These are phyloP conservation scores for Rostrohypoxylon terebratum DNA, from an alignment of 495 filamentous ascomycete species.

Conservation along the genomic window DNA sequence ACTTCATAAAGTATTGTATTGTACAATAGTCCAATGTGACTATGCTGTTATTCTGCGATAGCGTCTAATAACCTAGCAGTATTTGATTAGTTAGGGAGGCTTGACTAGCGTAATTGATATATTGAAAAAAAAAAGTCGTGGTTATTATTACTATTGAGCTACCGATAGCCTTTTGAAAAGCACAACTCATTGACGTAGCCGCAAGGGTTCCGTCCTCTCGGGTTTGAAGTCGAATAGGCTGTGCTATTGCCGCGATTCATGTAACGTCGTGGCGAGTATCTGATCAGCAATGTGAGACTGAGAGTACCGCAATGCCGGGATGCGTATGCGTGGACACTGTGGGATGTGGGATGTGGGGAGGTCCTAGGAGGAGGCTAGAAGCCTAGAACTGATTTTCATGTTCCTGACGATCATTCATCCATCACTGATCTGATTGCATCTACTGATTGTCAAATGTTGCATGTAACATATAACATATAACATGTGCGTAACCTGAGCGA, in stretches of 20 bases:
- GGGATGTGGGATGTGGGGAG: slow-evolving; percentile 13
- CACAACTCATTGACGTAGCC: not conserved
- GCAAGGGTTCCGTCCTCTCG: not conserved
- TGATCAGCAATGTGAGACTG: slow-evolving; percentile 25
- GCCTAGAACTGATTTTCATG: slow-evolving; percentile 35
- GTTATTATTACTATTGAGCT: not conserved
- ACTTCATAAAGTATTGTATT: not conserved
- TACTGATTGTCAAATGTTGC: slow-evolving; percentile 1
- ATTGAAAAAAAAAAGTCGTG: not conserved
- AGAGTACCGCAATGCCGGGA: slow-evolving; percentile 28
- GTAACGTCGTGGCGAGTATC: slow-evolving; percentile 12
- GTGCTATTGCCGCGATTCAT: not conserved
- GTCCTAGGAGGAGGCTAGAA: too few species aligned
- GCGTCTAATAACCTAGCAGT: not conserved
- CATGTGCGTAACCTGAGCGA: not conserved
- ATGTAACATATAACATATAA: not conserved
- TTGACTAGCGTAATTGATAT: not conserved
- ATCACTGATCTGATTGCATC: slow-evolving; percentile 23
- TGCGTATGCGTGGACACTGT: slow-evolving; percentile 2
- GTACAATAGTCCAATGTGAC: not conserved
- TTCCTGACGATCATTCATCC: slow-evolving; percentile 43
- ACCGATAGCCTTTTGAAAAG: not conserved
- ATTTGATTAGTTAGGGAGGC: not conserved
- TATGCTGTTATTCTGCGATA: not conserved
- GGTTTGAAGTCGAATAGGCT: not conserved